Percentiles rank a stretch among this genome's conserved stretches.
Evolutionary conservation across 2,329 filamentous ascomycete genomes (phyloP).

Genomic region (Furcasterigmium furcatum): DNA sequence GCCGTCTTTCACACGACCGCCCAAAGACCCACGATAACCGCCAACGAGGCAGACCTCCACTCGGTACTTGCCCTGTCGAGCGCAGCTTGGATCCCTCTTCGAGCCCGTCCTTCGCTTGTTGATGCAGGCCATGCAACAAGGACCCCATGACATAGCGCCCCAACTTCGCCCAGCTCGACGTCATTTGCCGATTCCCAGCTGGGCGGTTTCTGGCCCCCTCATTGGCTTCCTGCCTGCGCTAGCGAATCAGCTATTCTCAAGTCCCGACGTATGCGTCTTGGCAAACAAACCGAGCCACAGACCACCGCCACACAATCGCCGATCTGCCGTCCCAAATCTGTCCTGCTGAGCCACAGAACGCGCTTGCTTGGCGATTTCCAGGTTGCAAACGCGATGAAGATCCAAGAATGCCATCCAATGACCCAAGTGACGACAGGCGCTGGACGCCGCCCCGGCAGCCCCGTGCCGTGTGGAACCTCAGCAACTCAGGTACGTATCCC

Average conservation of each 20-base stretch:
- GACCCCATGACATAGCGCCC: constrained; percentile 1
- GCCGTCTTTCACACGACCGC: too few species aligned
- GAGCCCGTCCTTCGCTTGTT: not conserved
- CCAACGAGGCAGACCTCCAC: too few species aligned
- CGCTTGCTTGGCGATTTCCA: too few species aligned
- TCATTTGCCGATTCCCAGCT: constrained; percentile 4
- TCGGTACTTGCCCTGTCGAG: too few species aligned
- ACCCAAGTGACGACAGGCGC: too few species aligned
- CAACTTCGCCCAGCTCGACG: constrained; percentile 1
- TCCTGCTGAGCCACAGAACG: not conserved
- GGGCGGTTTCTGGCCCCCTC: not conserved
- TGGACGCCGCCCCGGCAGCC: not conserved
- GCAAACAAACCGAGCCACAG: not conserved
- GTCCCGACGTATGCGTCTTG: not conserved
- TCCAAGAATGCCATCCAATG: too few species aligned
- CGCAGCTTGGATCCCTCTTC: not conserved
- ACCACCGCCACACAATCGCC: not conserved
- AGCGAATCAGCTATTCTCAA: not conserved
- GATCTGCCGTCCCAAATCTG: not conserved
- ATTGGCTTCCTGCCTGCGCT: not conserved
- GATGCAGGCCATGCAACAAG: not conserved
- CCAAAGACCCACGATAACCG: too few species aligned
- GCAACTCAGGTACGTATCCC: not conserved
- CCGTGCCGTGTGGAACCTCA: not conserved
- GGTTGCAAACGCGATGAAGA: too few species aligned